Conservation (phyloP, 2,329 filamentous ascomycete genomes). For the Cladosporium austrohemisphaericum region DNA sequence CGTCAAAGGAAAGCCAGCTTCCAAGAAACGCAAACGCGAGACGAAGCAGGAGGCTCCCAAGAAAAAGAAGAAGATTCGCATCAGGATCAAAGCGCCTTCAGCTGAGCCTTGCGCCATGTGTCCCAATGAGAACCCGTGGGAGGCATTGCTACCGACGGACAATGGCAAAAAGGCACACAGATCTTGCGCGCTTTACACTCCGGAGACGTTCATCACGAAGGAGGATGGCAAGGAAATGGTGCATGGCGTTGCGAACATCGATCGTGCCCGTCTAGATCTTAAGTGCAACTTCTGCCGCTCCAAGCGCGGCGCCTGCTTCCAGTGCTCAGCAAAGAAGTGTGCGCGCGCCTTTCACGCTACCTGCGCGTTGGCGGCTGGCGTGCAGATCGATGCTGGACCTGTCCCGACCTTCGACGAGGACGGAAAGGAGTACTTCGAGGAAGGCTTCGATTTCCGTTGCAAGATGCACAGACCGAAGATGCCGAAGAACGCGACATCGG, state of each 20-base stretch:
- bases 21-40: slow-evolving; percentile 66
- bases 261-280: slow-evolving; percentile 81
- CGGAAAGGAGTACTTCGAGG: slow-evolving; percentile 86
- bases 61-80: slow-evolving; percentile 71
- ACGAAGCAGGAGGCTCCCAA: slow-evolving; percentile 50
- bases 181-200: slow-evolving; percentile 83
- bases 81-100: slow-evolving; percentile 66
- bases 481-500: slow-evolving; percentile 59
- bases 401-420: slow-evolving; percentile 86
- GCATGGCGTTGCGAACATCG: slow-evolving; percentile 74
- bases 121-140: slow-evolving; percentile 79
- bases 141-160: slow-evolving; percentile 81
- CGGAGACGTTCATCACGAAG: slow-evolving; percentile 80
- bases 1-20: slow-evolving; percentile 59
- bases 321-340: slow-evolving; percentile 94
- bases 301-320: slow-evolving; percentile 92
- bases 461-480: slow-evolving; percentile 89
- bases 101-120: slow-evolving; percentile 87
- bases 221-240: slow-evolving; percentile 68
- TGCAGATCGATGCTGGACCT: slow-evolving; percentile 82
- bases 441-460: slow-evolving; percentile 89
- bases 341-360: slow-evolving; percentile 91
- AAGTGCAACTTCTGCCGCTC: slow-evolving; percentile 95
- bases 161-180: slow-evolving; percentile 84
- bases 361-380: slow-evolving; percentile 85